Evolutionary conservation across 2,329 filamentous ascomycete genomes (phyloP).

Genomic region (Phyllachora maydis): DNA sequence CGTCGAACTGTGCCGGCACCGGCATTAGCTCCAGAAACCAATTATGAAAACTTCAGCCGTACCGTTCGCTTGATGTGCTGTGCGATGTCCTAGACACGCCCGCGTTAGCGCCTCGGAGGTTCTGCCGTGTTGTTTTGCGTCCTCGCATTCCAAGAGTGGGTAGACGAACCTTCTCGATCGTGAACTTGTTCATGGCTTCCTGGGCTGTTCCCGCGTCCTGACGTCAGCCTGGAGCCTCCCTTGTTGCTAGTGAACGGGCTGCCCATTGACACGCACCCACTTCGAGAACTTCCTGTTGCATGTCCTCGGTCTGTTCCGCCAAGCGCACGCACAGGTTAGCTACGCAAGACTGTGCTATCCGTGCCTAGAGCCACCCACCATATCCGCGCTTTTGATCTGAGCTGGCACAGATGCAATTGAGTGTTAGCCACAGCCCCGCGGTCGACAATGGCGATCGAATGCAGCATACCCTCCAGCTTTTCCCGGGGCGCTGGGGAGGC

Average conservation of each 20-base stretch:
- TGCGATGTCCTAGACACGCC: slow-evolving; percentile 77
- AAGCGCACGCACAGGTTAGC: slow-evolving; percentile 5
- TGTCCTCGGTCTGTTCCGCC: slow-evolving; percentile 87
- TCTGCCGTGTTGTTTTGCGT: too few relatives aligned
- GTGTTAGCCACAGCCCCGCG: slow-evolving; percentile 4
- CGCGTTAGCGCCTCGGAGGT: slow-evolving; percentile 2
- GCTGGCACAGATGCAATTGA: slow-evolving; percentile 28
- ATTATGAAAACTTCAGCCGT: slow-evolving; percentile 8
- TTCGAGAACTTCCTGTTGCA: slow-evolving; percentile 91
- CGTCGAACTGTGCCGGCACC: slow-evolving; percentile 57
- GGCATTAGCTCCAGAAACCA: neutral
- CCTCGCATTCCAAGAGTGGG: too few relatives aligned
- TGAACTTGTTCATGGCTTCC: slow-evolving; percentile 41
- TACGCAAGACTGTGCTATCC: too few relatives aligned
- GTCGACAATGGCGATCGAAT: neutral
- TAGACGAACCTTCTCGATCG: slow-evolving; percentile 36
- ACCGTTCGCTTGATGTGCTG: slow-evolving; percentile 92
- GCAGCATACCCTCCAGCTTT: slow-evolving; percentile 51
- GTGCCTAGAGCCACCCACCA: too few relatives aligned
- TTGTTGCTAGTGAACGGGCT: neutral
- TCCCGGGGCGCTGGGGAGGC: slow-evolving; percentile 34
- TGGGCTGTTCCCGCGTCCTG: slow-evolving; percentile 25
- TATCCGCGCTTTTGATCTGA: slow-evolving; percentile 94
- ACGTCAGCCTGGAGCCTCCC: slow-evolving; percentile 3
- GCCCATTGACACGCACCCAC: slow-evolving; percentile 62